Evolutionary conservation across 1,139 yeast species (phyloP).

Genomic region (Saccharomyces pastorianus): DNA sequence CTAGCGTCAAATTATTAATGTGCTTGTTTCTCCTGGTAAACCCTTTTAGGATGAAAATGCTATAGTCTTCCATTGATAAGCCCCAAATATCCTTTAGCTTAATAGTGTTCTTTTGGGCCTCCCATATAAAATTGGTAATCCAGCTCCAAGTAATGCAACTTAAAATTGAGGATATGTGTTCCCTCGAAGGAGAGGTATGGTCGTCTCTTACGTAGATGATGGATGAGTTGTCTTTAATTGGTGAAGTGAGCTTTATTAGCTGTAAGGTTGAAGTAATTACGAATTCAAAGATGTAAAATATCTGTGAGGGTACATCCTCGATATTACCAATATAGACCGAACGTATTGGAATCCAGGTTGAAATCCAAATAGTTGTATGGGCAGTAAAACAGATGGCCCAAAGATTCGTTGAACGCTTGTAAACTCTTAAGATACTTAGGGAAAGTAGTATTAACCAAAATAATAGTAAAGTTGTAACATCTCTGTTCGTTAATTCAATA

Average conservation of each 20-base stretch:
- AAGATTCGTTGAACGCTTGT: slow-evolving; percentile 34
- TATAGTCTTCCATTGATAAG: background rate
- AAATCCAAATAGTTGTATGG: slow-evolving; percentile 46
- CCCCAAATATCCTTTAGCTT: slow-evolving; percentile 4
- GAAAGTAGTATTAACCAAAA: slow-evolving; percentile 1
- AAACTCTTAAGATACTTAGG: slow-evolving; percentile 9
- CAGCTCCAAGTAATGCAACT: slow-evolving; percentile 52
- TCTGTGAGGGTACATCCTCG: slow-evolving; percentile 24
- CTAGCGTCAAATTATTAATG: background rate
- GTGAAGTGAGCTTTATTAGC: slow-evolving; percentile 49
- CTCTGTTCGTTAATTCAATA: background rate
- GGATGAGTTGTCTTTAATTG: slow-evolving; percentile 55
- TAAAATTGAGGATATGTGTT: slow-evolving; percentile 56
- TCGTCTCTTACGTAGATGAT: slow-evolving; percentile 42
- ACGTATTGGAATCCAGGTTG: slow-evolving; percentile 52
- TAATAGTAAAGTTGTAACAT: background rate
- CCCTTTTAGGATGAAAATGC: slow-evolving; percentile 1
- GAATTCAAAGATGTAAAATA: slow-evolving; percentile 45
- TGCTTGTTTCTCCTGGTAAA: slow-evolving; percentile 4
- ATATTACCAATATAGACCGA: slow-evolving; percentile 52
- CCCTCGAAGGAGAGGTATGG: slow-evolving; percentile 60
- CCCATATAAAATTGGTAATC: slow-evolving; percentile 6
- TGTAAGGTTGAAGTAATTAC: slow-evolving; percentile 39
- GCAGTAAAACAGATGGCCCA: slow-evolving; percentile 64
- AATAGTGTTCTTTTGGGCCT: slow-evolving; percentile 4